These are phyloP conservation scores for Dentipellis sp. DNA, from an alignment of 768 basidiomycete species.

Conservation along the genomic window DNA sequence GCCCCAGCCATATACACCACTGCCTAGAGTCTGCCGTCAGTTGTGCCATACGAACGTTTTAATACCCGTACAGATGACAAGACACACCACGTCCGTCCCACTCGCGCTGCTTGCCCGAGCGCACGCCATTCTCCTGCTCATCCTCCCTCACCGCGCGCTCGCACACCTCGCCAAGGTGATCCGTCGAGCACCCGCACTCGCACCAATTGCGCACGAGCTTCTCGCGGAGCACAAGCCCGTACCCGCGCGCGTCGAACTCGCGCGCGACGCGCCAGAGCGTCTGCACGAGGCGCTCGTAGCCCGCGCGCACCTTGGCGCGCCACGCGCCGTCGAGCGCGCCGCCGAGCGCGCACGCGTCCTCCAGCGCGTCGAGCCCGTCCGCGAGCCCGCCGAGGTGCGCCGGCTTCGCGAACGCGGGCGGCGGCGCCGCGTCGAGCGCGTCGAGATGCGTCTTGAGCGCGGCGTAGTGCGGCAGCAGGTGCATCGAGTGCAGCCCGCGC, in stretches of 20 bases:
- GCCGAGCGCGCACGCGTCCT: slow-evolving; percentile 43
- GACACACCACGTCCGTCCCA: slow-evolving; percentile 62
- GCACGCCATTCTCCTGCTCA: slow-evolving; percentile 48
- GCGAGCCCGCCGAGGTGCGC: slow-evolving; percentile 52
- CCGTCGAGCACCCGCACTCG: slow-evolving; percentile 74
- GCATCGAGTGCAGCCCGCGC: slow-evolving; percentile 59
- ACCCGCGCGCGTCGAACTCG: slow-evolving; percentile 67
- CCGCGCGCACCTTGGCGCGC: slow-evolving; percentile 47
- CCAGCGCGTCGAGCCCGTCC: slow-evolving; percentile 52
- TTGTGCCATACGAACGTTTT: neutral
- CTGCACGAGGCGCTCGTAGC: slow-evolving; percentile 55
- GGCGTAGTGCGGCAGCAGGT: slow-evolving; percentile 50
- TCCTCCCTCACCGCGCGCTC: slow-evolving; percentile 65
- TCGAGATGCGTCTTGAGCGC: slow-evolving; percentile 55
- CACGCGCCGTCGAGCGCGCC: slow-evolving; percentile 44
- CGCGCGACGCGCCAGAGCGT: slow-evolving; percentile 62
- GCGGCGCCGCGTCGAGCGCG: slow-evolving; percentile 46
- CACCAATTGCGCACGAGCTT: slow-evolving; percentile 73
- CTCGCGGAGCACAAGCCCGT: slow-evolving; percentile 58
- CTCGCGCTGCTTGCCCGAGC: slow-evolving; percentile 60
- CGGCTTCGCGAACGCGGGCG: slow-evolving; percentile 52
- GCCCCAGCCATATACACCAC: slow-evolving; percentile 65
- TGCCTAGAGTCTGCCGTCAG: slow-evolving; percentile 22
- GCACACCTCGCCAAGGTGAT: slow-evolving; percentile 70
- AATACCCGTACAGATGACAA: neutral